Evolutionary conservation across 208 protist genomes (phyloP).

Genomic region (Endotrypanum monterogeii): DNA sequence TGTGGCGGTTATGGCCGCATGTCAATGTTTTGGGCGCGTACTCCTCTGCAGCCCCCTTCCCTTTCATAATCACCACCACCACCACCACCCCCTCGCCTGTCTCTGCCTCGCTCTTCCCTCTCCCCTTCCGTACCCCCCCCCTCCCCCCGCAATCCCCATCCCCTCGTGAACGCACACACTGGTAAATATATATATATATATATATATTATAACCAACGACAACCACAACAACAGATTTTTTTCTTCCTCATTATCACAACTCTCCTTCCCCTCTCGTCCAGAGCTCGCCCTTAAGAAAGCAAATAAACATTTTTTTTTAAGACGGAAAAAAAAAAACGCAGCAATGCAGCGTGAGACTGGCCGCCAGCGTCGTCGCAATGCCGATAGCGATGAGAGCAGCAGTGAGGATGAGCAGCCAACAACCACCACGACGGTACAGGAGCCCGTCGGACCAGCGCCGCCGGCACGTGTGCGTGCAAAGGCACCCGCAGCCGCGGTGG

Average conservation of each 20-base stretch:
- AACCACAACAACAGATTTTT: background rate
- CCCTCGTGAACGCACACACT: no score
- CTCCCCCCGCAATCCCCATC: background rate
- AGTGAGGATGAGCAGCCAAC: constrained; percentile 26
- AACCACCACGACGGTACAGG: background rate
- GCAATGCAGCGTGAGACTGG: constrained; percentile 22
- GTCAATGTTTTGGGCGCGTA: background rate
- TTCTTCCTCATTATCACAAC: background rate
- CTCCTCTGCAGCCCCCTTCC: no score
- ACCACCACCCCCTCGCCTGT: background rate
- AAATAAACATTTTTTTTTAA: background rate
- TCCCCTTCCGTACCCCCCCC: background rate
- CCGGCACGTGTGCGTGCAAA: constrained; percentile 13
- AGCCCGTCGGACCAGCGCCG: background rate
- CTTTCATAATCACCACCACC: background rate
- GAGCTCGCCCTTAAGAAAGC: background rate
- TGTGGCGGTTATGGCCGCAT: no score
- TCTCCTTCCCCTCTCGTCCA: background rate
- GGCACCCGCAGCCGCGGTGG: constrained; percentile 7
- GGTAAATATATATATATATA: background rate
- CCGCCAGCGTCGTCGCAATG: constrained; percentile 29
- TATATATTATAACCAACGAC: background rate
- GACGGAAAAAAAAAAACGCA: background rate
- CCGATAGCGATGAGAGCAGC: constrained; percentile 30
- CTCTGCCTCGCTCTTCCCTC: background rate